Evolutionary conservation across 2,329 filamentous ascomycete species (phyloP), one percentile per base, ranked within the genome.

Genomic region (Hortaea werneckii): DNA sequence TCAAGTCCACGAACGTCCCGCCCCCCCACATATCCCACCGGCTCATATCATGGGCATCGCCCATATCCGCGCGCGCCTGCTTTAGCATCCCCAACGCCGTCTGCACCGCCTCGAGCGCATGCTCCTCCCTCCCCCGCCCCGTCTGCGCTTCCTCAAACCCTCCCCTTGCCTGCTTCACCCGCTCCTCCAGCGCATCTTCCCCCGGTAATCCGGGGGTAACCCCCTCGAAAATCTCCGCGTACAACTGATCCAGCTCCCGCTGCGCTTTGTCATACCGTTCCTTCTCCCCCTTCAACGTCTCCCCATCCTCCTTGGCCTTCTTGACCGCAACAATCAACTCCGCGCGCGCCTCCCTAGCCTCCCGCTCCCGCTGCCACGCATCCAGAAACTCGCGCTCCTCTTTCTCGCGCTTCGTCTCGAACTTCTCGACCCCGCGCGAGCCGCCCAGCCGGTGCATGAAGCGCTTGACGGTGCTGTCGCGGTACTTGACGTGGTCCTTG

Each of bases 321-420:
- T 58, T 50, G 1, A 73, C 63, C 46, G 72, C 67, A 1, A 42
- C 42, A 5, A 63, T 59, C 2, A 78, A 54, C 43, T 64, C 62
- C 1, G 66, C 62, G 34, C 70, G 65, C 41, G 67, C 55, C 35
- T 70, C 66, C 40, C 69, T 67, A 37, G 71, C 69, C 26, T 70
- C 65, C 26, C 73, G 66, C 47, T 73, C 66, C 29, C 69, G 60
- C 48, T 76, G 70, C 40, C 76, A 65, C 0, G 70, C 75, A 40
- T 75, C 69, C 27, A 76, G 67, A 57, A 77, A 79, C 50, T 78
- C 75, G 38, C 64, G 61, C 57, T 79, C 75, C 58, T 78, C 76
- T 50, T 73, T 75, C 41, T 68, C 13, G 8, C 29, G 72, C 42
- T 66, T 68, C n/a, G 67, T 66, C 11, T 65, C 61, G 50, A 75